Conservation (phyloP, 495 filamentous ascomycete genomes). For the Hypoxylon cercidicola region DNA sequence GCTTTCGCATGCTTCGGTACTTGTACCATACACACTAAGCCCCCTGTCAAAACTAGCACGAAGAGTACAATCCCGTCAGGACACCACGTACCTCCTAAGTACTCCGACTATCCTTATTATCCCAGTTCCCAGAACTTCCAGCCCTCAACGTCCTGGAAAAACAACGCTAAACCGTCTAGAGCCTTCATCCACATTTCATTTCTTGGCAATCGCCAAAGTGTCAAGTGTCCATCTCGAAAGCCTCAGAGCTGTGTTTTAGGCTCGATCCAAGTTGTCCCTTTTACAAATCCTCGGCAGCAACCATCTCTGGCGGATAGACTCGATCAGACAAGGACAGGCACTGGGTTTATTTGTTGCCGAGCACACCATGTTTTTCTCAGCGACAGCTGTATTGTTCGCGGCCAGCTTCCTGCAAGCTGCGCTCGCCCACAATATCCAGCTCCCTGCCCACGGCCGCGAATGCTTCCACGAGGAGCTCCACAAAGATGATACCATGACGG, state of each 20-base stretch:
- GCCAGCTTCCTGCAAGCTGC: constrained; percentile 69
- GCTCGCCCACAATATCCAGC: constrained; percentile 92
- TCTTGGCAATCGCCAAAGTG: constrained; percentile 45
- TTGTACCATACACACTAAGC: background rate
- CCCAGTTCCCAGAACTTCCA: no score
- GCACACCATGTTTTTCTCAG: constrained; percentile 64
- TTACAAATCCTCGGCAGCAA: constrained; percentile 1
- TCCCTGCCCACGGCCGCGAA: constrained; percentile 88
- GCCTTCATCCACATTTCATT: constrained; percentile 16
- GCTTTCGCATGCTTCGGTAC: no score
- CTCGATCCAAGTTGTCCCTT: background rate
- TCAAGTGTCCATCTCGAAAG: constrained; percentile 45
- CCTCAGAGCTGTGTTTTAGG: background rate
- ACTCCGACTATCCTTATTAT: background rate
- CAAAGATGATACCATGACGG: constrained; percentile 96
- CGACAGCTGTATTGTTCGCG: constrained; percentile 70
- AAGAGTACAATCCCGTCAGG: no score
- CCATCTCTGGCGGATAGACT: background rate
- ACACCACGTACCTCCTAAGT: constrained; percentile 26
- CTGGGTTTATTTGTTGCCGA: constrained; percentile 13
- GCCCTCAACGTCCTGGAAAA: no score
- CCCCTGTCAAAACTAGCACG: constrained; percentile 19
- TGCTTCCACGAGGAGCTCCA: constrained; percentile 97
- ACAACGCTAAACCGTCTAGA: constrained; percentile 36
- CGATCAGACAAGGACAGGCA: background rate